Evolutionary conservation across 164 flowering plant genomes (phyloP), one percentile per base, ranked within the genome.

Genomic region (Vitis labrusca): DNA sequence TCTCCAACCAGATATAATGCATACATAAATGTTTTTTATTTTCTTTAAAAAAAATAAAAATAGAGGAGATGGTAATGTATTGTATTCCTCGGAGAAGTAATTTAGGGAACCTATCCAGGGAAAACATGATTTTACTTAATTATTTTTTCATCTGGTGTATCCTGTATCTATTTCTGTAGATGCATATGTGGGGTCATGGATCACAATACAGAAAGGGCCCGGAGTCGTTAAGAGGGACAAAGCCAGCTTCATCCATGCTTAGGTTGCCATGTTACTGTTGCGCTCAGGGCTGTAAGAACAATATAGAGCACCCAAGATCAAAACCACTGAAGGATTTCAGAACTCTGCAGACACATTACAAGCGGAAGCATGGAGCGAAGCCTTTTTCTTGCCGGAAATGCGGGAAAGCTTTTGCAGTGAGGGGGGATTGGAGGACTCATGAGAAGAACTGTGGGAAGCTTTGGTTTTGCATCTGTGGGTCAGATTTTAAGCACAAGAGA

Each of bases 111-210:
- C 44, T 37, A 37, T 37, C 44, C 7, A 37, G 44, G 44, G 7
- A 37, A 37, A 37, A 37, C 5, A 37, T 3, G 6, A 37, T 1
- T 53, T 57, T 19, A 3, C 9, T 4, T 57, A 9, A 57, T 57
- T n/a, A 17, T 19, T 30, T 50, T 8, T 30, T 61, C 53, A 5
- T 15, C 9, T 17, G 10, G n/a, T 61, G 3, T 53, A 32, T 16
- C n/a, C 7, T 63, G 19, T 3, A 48, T 55, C 8, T 68, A 10
- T 56, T 53, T 16, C 16, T 15, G 10, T 63, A 88, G 89, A 88
- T 88, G 92, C 92, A 88, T 51, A 84, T 86, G 88, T 86, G 92
- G 91, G 91, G 91, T 15, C 91, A 88, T 76, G 91, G 91, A n/a
- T 88, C 91, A 7, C 79, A 86, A 71, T 88, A 78, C 59, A 54